phyloP scores from a whole-genome alignment of 495 filamentous ascomycete genomes.

The Extremus antarcticus region DNA sequence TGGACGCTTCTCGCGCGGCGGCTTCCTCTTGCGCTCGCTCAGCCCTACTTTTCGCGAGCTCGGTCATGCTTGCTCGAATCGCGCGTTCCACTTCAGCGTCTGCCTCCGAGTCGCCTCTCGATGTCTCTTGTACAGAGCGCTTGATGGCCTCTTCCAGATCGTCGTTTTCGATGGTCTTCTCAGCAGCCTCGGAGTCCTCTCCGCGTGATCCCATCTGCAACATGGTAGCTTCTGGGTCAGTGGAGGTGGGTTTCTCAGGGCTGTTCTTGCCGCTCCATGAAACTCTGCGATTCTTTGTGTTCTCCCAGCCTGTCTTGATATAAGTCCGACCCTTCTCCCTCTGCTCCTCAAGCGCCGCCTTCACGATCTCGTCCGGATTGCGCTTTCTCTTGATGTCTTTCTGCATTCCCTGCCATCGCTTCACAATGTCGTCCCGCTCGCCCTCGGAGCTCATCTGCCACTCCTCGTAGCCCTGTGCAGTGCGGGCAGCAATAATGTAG shows the following conservation, averaged over 20 bases:
- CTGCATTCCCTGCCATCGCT: slow-evolving; percentile 44
- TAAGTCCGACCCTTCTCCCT: slow-evolving; percentile 28
- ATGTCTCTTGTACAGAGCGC: slow-evolving; percentile 55
- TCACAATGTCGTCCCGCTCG: slow-evolving; percentile 48
- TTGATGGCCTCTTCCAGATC: slow-evolving; percentile 62
- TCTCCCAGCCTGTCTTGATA: slow-evolving; percentile 4
- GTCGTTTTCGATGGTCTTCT: slow-evolving; percentile 25
- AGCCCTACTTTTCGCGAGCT: slow-evolving; percentile 35
- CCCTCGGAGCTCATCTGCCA: slow-evolving; percentile 35
- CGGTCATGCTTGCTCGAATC: slow-evolving; percentile 54
- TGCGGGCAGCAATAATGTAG: slow-evolving; percentile 62
- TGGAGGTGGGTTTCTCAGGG: not conserved
- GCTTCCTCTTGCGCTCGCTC: slow-evolving; percentile 15
- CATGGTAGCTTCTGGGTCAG: slow-evolving; percentile 1
- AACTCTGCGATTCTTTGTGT: not conserved
- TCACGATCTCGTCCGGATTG: slow-evolving; percentile 37
- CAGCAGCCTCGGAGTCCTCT: not conserved
- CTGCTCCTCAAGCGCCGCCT: slow-evolving; percentile 27
- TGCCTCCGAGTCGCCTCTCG: slow-evolving; percentile 52
- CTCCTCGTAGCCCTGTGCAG: slow-evolving; percentile 61
- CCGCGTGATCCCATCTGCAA: not conserved
- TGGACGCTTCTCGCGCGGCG: too few relatives aligned
- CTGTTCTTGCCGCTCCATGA: slow-evolving; percentile 2
- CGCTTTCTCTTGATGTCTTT: slow-evolving; percentile 45
- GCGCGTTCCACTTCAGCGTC: slow-evolving; percentile 57